Evolutionary conservation across 805 yeast genomes (phyloP), one percentile per base, ranked within the genome.

Genomic region (Ogataea haglerorum): DNA sequence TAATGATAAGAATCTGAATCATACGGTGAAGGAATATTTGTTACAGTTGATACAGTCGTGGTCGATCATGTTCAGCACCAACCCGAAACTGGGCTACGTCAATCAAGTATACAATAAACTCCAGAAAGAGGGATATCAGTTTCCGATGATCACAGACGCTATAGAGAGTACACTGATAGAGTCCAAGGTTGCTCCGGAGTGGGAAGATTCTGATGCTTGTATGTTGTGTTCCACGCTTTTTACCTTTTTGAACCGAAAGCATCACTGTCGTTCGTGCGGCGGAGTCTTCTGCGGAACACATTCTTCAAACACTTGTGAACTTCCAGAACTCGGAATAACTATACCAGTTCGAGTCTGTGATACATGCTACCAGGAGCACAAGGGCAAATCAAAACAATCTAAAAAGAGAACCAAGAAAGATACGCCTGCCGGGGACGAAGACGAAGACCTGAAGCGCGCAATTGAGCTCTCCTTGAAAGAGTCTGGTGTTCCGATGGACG

Each of bases 211-310:
- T 9, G 95, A 88, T 53, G 87, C 87, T 3, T 93, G 99, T 63
- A 90, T 93, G 97, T 79, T 87, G 40, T 88, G 97, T 51, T 88
- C 95, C 37, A 78, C 72, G 30, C 67, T 81, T 12, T 93, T 93
- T 57, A 70, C 93, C 1, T 74, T 91, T 58, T 67, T 90, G 45
- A 89, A 86, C 60, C 74, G 99, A 56, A 89, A 91, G 60, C 99
- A 93, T 61, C 99, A 93, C 64, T 93, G 99, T 63, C 75, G 99
- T 38, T 84, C 95, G 38, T 93, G 99, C 65, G 99, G 99, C 17
- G 97, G 97, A 3, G 96, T 88, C 0, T 91, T 75, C 57, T 82
- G 95, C 61, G 90, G 85, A 49, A 73, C 77, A 5, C 95, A 95
- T 62, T 87, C 97, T n/a, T 68, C 82, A 2, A 78, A 85, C 50